Evolutionary conservation across 805 yeast species (phyloP).

Genomic region (Starmerella ratchasimensis): DNA sequence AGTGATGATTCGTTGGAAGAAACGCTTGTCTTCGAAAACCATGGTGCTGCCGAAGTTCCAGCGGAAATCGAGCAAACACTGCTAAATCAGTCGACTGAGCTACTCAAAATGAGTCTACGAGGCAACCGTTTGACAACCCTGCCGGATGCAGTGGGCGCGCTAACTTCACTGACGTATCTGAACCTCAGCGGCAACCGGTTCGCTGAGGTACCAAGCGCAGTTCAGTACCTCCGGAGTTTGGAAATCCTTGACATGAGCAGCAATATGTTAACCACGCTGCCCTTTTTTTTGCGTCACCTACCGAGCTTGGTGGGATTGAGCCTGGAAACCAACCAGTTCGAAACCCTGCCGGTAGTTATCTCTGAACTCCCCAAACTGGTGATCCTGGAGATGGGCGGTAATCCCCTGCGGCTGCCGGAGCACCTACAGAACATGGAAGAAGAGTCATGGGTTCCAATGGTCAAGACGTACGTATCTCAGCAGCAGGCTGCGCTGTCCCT

Average conservation of each 20-base stretch:
- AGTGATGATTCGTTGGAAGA: constrained; percentile 2
- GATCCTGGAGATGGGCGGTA: constrained; percentile 47
- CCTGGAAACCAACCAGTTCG: constrained; percentile 43
- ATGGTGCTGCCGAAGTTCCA: constrained; percentile 23
- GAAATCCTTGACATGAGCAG: constrained; percentile 55
- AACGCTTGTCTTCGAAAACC: constrained; percentile 12
- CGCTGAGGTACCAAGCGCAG: constrained; percentile 36
- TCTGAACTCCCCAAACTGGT: constrained; percentile 39
- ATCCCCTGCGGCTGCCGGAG: constrained; percentile 37
- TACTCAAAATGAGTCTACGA: constrained; percentile 37
- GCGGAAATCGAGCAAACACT: constrained; percentile 30
- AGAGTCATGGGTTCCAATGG: constrained; percentile 28
- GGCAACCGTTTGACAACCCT: constrained; percentile 36
- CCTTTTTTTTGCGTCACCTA: constrained; percentile 32
- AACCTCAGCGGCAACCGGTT: constrained; percentile 54
- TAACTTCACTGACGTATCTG: constrained; percentile 40
- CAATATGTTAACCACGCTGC: constrained; percentile 39
- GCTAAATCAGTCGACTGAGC: constrained; percentile 16
- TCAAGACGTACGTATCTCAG: neutral
- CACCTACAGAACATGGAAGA: constrained; percentile 29
- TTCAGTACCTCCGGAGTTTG: constrained; percentile 30
- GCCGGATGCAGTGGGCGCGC: constrained; percentile 31
- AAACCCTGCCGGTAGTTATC: constrained; percentile 40
- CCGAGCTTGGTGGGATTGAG: constrained; percentile 38
- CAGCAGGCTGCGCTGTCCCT: no score